Evolutionary conservation across 2,329 filamentous ascomycete genomes (phyloP), one percentile per base, ranked within the genome.

Genomic region (Colletotrichum plurivorum): DNA sequence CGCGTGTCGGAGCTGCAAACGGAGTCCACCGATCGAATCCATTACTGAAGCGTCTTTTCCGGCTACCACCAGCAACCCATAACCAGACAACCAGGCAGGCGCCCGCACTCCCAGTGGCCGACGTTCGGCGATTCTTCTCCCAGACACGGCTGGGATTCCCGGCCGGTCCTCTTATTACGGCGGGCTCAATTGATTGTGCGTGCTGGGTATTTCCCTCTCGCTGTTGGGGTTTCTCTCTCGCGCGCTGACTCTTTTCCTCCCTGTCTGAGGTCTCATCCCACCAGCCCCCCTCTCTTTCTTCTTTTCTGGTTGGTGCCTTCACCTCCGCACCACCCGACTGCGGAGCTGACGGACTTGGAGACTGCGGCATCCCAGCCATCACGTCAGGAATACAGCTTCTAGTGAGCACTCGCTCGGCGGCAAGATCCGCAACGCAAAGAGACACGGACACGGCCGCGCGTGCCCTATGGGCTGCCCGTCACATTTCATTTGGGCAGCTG

Each of bases 371-470:
- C 61, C 64, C 49, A 20, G 59, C 46, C 48, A 58, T 31, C 31
- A 51, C 54, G 48, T 39, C 39, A 22, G 22, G 53, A 55, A 64
- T 20, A 25, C 45, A 39, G 22, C 43, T 48, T 36, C 41, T 53
- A 25, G 39, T 51, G 22, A 12, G 54, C 43, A 39, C 20, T 55
- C 54, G 20, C 20, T 55, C 54, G 20, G 22, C 61, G 62, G 66
- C 62, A 69, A 66, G 66, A 69, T 51, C 61, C 66, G 66, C 54
- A 49, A n/a, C 55, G 55, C 39, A 57, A 64, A 36, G 54, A 41
- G 41, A 58, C n/a, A 49, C 60, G 55, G 53, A 43, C 48, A 53
- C 31, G 10, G n/a, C 65, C 54, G 60, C 60, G 45, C 18, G 59
- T 27, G 52, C n/a, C 41, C 49, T 27, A 56, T 46, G 55, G 55